Conservation (phyloP, 129 eudicot genomes). For the Centaurea solstitialis region DNA sequence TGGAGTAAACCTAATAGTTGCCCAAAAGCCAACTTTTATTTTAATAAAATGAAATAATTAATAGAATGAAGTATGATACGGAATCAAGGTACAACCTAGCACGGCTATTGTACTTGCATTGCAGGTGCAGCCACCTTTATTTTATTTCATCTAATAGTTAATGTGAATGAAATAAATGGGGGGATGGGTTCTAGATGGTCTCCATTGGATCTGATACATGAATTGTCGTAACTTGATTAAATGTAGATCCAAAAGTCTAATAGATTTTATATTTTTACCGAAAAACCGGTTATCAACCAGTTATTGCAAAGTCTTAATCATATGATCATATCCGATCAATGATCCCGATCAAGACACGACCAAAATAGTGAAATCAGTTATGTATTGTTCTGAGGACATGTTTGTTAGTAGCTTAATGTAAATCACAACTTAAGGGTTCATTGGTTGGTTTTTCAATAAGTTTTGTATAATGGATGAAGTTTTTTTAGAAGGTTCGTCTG, state of each 20-base stretch:
- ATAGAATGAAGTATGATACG: background rate
- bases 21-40: background rate
- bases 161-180: background rate
- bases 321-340: no score
- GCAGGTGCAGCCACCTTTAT: background rate
- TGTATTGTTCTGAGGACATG: no score
- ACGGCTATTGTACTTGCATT: conserved; percentile 12
- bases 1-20: background rate
- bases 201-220: background rate
- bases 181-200: background rate
- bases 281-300: no score
- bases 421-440: no score
- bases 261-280: no score
- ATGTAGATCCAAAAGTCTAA: background rate
- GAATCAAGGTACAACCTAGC: conserved; percentile 23
- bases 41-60: no score
- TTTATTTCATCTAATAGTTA: background rate
- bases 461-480: no score
- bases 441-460: no score
- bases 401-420: no score
- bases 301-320: background rate
- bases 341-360: background rate
- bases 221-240: background rate
- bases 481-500: no score
- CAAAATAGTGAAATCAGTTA: no score